Base-by-base conservation (phyloP, 2,329 filamentous ascomycete genomes). In the Xylariaceae sp. region DNA sequence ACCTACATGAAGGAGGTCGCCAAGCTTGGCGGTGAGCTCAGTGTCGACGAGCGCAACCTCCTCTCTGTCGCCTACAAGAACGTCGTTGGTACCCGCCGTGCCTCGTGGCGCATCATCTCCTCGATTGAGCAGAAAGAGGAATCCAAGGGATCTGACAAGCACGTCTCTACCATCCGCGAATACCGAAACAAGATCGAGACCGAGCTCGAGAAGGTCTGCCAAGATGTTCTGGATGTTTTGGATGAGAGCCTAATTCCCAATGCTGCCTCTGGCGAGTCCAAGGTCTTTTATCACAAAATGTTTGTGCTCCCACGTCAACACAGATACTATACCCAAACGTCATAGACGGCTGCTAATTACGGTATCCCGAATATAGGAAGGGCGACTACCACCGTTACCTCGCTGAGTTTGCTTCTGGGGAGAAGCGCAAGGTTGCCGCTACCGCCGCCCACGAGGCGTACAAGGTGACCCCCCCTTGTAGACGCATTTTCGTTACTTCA, bases 201-300 rank as follows among this genome's bases (percentile, higher is more conserved):
- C 73, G 94, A 98, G 84, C 89, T 98, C 71, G 94, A 95, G 87
- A 91, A 93, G 83, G 92, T 97, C 80, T 98, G 94, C 87, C 88
- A 97, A 82, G 94, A 98, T 82, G 92, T 97, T 69, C 89, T 98
- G 69, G 89, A 96, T 72, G 94, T 98, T 70, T 85, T 98, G 67
- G 93, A 97, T 77, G 84, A 96, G 74, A 88, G 87, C 75, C 85
- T 98, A 74, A 98, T 98, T 75, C 93, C 93, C 79, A 94, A 95
- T 80, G 94, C 94, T 75, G 90, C 95, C 80, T 90, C 91, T 68
- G 94, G 94, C 82, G 94, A 98, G 86, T 96, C 92, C 78, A 98
- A 97, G 88, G 94, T 98, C 76, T 98, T 98, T 81, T 98, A 98
- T 85, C 93, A 97, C 89, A 98, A 98, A 88, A 98, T 98, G 94